phyloP scores from a whole-genome alignment of 2,329 filamentous ascomycete species.

The Neoascochyta sp. region DNA sequence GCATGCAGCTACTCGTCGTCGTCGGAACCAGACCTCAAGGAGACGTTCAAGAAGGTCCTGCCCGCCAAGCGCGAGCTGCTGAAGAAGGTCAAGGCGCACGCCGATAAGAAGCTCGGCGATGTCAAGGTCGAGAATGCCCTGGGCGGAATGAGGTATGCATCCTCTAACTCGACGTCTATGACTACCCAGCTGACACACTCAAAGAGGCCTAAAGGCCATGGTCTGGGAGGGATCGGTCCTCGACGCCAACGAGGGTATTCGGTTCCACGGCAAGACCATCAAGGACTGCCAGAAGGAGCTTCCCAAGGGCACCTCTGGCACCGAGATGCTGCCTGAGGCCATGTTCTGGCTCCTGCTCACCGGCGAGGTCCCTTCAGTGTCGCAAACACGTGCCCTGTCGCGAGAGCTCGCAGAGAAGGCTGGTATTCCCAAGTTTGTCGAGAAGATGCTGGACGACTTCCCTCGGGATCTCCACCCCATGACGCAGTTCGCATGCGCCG shows the following conservation, averaged over 20 bases:
- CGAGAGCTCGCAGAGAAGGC: conserved; percentile 84
- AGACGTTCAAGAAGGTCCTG: conserved; percentile 76
- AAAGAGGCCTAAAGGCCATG: conserved; percentile 86
- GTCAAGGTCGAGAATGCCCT: conserved; percentile 92
- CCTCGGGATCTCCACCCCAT: conserved; percentile 91
- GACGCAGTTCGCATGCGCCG: conserved; percentile 95
- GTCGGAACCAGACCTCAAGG: conserved; percentile 84
- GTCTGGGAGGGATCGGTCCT: conserved; percentile 98
- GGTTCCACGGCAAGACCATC: conserved; percentile 96
- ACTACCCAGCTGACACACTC: conserved; percentile 1
- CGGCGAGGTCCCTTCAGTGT: conserved; percentile 78
- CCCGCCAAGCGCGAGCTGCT: conserved; percentile 90
- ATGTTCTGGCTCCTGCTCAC: conserved; percentile 99
- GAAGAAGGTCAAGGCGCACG: conserved; percentile 86
- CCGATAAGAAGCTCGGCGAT: conserved; percentile 79
- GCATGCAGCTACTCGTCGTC: conserved; percentile 64
- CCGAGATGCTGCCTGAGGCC: conserved; percentile 95
- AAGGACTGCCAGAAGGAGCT: conserved; percentile 94
- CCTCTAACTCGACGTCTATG: neutral
- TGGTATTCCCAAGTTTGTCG: conserved; percentile 75
- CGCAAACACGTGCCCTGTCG: conserved; percentile 78
- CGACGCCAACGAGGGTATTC: conserved; percentile 94
- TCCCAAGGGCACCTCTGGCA: conserved; percentile 86
- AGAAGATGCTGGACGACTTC: conserved; percentile 84
- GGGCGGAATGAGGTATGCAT: conserved; percentile 77